Percentiles rank a stretch among this genome's conserved stretches.
These are phyloP conservation scores for Russula compacta DNA, from an alignment of 768 basidiomycete species.

Conservation along the genomic window DNA sequence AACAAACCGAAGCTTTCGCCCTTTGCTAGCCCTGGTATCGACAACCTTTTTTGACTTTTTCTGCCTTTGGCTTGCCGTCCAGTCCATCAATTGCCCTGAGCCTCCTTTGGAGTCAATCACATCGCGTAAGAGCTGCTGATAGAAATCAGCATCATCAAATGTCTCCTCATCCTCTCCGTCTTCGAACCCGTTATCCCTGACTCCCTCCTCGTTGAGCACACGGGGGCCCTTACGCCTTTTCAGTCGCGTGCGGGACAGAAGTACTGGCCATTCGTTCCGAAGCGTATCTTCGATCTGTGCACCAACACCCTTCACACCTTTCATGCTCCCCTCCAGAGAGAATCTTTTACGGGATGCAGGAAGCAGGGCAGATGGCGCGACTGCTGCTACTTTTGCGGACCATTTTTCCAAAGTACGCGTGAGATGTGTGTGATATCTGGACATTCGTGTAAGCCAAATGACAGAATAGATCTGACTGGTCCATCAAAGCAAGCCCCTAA, in stretches of 20 bases:
- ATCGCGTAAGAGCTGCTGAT: conserved; percentile 84
- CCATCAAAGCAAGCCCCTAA: not conserved
- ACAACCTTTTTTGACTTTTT: conserved; percentile 62
- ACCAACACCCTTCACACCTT: conserved; percentile 50
- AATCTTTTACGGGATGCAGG: conserved; percentile 67
- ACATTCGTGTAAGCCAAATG: conserved; percentile 9
- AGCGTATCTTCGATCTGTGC: conserved; percentile 74
- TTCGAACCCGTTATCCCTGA: conserved; percentile 30
- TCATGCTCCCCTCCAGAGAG: conserved; percentile 32
- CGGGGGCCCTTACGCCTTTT: conserved; percentile 41
- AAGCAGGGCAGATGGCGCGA: conserved; percentile 67
- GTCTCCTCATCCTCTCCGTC: conserved; percentile 36
- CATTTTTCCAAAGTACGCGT: conserved; percentile 83
- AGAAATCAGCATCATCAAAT: conserved; percentile 90
- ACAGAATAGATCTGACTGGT: not conserved
- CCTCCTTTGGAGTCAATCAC: conserved; percentile 65
- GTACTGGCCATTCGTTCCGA: conserved; percentile 39
- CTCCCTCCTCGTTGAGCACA: conserved; percentile 27
- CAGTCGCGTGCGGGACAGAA: conserved; percentile 55
- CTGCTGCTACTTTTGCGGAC: conserved; percentile 93
- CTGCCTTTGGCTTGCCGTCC: conserved; percentile 56
- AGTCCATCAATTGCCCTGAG: conserved; percentile 41
- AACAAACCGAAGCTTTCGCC: conserved; percentile 75
- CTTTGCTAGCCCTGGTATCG: conserved; percentile 95
- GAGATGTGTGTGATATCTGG: conserved; percentile 58